Conservation (phyloP, 495 filamentous ascomycete genomes). For the Aspergillus panamensis region DNA sequence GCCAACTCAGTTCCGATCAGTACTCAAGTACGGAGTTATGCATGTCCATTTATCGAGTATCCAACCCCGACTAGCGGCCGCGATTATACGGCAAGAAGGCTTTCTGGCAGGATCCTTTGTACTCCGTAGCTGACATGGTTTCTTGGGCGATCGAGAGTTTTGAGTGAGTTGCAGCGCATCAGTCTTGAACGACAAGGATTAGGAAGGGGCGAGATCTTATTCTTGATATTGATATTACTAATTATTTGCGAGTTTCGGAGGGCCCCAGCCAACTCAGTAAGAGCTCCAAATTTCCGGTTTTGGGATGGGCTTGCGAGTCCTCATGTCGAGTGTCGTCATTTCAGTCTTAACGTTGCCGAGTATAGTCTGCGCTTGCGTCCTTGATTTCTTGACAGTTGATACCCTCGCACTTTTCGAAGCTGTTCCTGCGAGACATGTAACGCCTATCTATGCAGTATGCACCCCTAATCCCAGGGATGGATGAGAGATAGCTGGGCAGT, state of each 20-base stretch:
- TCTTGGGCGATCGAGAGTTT: background rate
- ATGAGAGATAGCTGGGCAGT: background rate
- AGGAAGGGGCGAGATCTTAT: background rate
- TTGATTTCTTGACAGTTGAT: slow-evolving; percentile 2
- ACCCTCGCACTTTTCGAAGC: background rate
- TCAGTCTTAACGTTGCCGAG: background rate
- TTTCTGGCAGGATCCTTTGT: background rate
- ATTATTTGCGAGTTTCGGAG: slow-evolving; percentile 14
- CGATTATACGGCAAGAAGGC: slow-evolving; percentile 10
- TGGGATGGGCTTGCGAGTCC: background rate
- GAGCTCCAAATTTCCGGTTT: background rate
- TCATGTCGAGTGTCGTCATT: background rate
- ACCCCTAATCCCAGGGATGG: background rate
- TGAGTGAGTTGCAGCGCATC: background rate
- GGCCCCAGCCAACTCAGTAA: no score
- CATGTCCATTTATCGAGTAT: background rate
- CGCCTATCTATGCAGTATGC: background rate
- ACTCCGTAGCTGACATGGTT: background rate
- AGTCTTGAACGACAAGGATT: background rate
- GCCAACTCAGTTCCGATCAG: slow-evolving; percentile 12
- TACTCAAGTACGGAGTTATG: background rate
- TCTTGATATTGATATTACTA: background rate
- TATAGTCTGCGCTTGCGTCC: no score
- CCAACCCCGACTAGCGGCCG: background rate
- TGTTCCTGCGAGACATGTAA: background rate